Evolutionary conservation across 202 grass and related monocot genomes (phyloP), one percentile per base, ranked within the genome.

Genomic region (Brachypodium distachyon): DNA sequence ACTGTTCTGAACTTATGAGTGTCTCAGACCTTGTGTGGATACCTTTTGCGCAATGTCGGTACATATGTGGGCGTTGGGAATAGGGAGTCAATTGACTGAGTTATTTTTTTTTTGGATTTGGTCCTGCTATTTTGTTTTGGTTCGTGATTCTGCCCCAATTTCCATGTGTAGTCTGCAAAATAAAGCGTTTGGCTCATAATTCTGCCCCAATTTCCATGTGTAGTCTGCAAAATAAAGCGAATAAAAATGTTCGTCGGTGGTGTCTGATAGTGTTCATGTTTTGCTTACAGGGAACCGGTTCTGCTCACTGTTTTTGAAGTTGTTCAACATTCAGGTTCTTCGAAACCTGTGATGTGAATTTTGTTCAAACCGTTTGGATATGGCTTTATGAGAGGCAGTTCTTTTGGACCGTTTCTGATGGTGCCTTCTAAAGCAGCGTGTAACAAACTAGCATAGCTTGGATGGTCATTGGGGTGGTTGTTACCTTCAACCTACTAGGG

Each of bases 11-110:
- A n/a, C 56, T 42, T 58, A 48, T 57, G 61, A n/a, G n/a, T n/a
- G 72, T 42, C 23, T 71, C 72, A 55, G 77, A 77, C 76, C 17
- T 67, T 78, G n/a, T 73, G 67, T 81, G 43, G 21, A 74, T 67
- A 72, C 48, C 49, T 72, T 36, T 43, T 72, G 71, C 4, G 49
- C 36, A 67, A 59, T 86, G 50, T 41, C 51, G 68, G 54, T 74
- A 66, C 22, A 60, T 72, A 72, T 14, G 36, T 43, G 37, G 51
- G 53, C 5, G 18, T 73, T 63, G 65, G 54, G 43, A 77, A 23
- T 63, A 32, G 53, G 14, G 22, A 57, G 28, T n/a, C n/a, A n/a
- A n/a, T n/a, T n/a, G n/a, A n/a, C n/a, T n/a, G n/a, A n/a, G n/a
- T n/a, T n/a, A n/a, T n/a, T n/a, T n/a, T n/a, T n/a, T 36, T 83